A percentile compares a stretch with the other conserved stretches of the same genome.
These are phyloP conservation scores for Pleurotus platypus DNA, from an alignment of 768 basidiomycete genomes.

Conservation along the genomic window DNA sequence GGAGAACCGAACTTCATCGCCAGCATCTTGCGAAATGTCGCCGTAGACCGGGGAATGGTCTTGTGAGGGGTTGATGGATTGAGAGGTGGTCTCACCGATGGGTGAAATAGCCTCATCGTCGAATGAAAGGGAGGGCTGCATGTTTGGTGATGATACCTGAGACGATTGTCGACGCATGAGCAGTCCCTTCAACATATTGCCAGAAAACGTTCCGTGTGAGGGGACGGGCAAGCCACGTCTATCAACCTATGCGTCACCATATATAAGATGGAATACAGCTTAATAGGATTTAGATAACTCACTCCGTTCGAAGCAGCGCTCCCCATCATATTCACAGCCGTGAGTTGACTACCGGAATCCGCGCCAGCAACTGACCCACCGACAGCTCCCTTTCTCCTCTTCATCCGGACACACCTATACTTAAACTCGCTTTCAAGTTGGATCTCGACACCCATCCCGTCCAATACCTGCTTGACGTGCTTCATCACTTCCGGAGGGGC, in stretches of 20 bases:
- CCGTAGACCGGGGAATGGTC: constrained; percentile 71
- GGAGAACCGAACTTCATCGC: constrained; percentile 95
- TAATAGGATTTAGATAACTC: constrained; percentile 27
- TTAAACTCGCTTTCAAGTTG: constrained; percentile 89
- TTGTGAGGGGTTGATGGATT: constrained; percentile 37
- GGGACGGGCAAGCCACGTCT: constrained; percentile 86
- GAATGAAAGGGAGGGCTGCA: constrained; percentile 39
- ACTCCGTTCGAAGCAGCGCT: constrained; percentile 87
- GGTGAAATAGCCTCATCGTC: constrained; percentile 43
- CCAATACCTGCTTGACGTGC: constrained; percentile 76
- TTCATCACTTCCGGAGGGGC: constrained; percentile 85
- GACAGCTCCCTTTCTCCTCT: constrained; percentile 58
- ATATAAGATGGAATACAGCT: background rate
- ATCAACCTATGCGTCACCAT: constrained; percentile 58
- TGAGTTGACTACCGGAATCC: constrained; percentile 36
- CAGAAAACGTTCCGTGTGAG: constrained; percentile 66
- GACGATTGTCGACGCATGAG: constrained; percentile 90
- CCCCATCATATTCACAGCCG: constrained; percentile 75
- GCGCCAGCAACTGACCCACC: constrained; percentile 31
- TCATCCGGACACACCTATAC: constrained; percentile 78
- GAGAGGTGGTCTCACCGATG: constrained; percentile 22
- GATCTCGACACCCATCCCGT: constrained; percentile 88
- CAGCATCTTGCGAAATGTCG: constrained; percentile 73
- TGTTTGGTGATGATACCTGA: constrained; percentile 55
- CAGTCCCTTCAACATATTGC: constrained; percentile 83